phyloP scores from a whole-genome alignment of 129 eudicot genomes.

The Mikania micrantha region DNA sequence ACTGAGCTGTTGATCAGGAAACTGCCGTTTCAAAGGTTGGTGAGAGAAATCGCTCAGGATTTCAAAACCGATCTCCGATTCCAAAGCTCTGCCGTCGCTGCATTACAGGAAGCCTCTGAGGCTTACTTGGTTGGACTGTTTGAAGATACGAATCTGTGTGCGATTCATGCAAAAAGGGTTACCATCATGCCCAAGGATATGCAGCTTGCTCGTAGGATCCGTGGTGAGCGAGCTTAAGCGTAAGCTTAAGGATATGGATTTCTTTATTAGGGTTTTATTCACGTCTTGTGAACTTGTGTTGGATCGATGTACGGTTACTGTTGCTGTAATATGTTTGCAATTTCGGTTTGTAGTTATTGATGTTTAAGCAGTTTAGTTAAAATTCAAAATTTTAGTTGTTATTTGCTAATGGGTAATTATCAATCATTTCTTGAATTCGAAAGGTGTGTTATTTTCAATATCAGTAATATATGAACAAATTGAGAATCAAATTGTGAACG shows the following conservation, averaged over 20 bases:
- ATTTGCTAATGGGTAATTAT: too few relatives aligned
- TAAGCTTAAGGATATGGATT: too few relatives aligned
- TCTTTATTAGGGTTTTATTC: neutral
- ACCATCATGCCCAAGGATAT: slow-evolving; percentile 55
- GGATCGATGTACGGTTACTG: neutral
- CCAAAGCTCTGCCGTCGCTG: slow-evolving; percentile 57
- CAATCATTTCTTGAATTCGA: too few relatives aligned
- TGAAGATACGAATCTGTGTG: slow-evolving; percentile 45
- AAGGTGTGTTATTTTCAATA: too few relatives aligned
- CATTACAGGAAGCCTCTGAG: slow-evolving; percentile 46
- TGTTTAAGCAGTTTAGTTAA: too few relatives aligned
- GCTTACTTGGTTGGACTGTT: slow-evolving; percentile 46
- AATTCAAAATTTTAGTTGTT: too few relatives aligned
- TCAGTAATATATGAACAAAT: too few relatives aligned
- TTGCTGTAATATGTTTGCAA: neutral
- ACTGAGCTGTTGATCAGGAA: slow-evolving; percentile 44
- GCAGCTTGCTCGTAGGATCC: slow-evolving; percentile 47
- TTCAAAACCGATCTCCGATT: slow-evolving; percentile 46
- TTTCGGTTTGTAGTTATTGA: neutral
- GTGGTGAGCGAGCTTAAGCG: slow-evolving; percentile 55
- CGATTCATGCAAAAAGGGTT: slow-evolving; percentile 49
- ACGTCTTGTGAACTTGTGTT: slow-evolving; percentile 8
- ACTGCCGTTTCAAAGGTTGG: slow-evolving; percentile 42
- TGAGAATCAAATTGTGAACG: too few relatives aligned
- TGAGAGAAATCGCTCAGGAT: slow-evolving; percentile 55